Evolutionary conservation across 2,329 filamentous ascomycete genomes (phyloP).

Genomic region (Microdochium paspali): DNA sequence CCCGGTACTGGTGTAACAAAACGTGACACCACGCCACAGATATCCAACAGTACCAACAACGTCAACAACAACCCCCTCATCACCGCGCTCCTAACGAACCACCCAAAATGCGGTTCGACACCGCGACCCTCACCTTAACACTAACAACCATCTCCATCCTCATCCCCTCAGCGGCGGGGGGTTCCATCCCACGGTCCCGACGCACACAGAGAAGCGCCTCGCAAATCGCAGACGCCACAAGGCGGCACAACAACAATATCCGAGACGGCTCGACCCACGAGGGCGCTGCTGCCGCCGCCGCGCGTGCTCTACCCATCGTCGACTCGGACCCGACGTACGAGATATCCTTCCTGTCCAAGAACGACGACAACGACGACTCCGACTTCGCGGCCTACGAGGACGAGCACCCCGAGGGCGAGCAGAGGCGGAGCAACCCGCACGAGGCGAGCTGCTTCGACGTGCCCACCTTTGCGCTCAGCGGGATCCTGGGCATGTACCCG

Average conservation of each 20-base stretch:
- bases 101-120: background rate
- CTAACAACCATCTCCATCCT: background rate
- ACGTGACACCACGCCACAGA: too few species aligned
- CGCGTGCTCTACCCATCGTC: background rate
- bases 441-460: background rate
- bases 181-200: background rate
- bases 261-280: too few species aligned
- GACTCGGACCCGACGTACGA: background rate
- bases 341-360: background rate
- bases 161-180: too few species aligned
- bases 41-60: too few species aligned
- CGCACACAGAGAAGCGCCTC: background rate
- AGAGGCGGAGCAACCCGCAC: background rate
- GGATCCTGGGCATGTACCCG: background rate
- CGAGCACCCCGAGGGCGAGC: background rate
- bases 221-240: too few species aligned
- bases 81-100: too few species aligned
- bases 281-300: too few species aligned
- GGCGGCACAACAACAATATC: too few species aligned
- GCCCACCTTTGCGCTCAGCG: background rate
- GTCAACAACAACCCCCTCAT: too few species aligned
- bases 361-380: background rate
- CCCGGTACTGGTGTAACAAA: too few species aligned
- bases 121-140: background rate
- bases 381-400: background rate